Percentiles rank a stretch among this genome's conserved stretches.
Evolutionary conservation across 2,329 filamentous ascomycete species (phyloP).

Genomic region (Aureobasidium subglaciale): DNA sequence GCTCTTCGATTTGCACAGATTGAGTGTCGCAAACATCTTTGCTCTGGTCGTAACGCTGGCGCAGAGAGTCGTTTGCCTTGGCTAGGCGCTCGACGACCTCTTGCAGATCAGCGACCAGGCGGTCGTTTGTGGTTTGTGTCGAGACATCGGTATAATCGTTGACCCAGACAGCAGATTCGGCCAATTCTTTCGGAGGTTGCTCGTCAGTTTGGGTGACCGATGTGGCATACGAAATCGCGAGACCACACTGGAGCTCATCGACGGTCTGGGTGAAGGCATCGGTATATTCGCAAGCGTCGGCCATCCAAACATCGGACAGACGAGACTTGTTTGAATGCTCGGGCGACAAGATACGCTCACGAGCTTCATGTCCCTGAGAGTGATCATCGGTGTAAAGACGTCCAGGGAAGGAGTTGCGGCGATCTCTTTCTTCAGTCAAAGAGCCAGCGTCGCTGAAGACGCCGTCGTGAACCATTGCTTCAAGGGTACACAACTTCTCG

Average conservation of each 20-base stretch:
- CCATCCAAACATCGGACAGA: slow-evolving; percentile 5
- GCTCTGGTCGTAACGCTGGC: slow-evolving; percentile 28
- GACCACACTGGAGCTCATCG: neutral
- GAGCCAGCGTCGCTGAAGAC: slow-evolving; percentile 1
- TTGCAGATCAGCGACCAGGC: slow-evolving; percentile 25
- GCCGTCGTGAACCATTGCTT: slow-evolving; percentile 6
- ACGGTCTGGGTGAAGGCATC: slow-evolving; percentile 1
- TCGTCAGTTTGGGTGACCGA: neutral
- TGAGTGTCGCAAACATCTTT: slow-evolving; percentile 27
- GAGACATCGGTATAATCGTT: neutral
- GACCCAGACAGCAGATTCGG: slow-evolving; percentile 9
- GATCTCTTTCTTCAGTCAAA: neutral
- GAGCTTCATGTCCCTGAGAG: neutral
- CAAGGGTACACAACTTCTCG: slow-evolving; percentile 18
- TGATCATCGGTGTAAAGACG: neutral
- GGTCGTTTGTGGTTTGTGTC: slow-evolving; percentile 18
- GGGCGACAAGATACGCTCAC: neutral
- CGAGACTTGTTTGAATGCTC: slow-evolving; percentile 1
- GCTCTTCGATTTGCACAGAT: slow-evolving; percentile 25
- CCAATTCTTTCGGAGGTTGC: neutral
- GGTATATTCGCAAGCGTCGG: neutral
- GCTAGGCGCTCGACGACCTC: slow-evolving; percentile 25
- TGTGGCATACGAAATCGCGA: neutral
- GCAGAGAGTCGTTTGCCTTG: slow-evolving; percentile 26
- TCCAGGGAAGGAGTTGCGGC: slow-evolving; percentile 4